Evolutionary conservation across 306 rosid genomes (phyloP), one percentile per base, ranked within the genome.

Genomic region (Prosopis cineraria): DNA sequence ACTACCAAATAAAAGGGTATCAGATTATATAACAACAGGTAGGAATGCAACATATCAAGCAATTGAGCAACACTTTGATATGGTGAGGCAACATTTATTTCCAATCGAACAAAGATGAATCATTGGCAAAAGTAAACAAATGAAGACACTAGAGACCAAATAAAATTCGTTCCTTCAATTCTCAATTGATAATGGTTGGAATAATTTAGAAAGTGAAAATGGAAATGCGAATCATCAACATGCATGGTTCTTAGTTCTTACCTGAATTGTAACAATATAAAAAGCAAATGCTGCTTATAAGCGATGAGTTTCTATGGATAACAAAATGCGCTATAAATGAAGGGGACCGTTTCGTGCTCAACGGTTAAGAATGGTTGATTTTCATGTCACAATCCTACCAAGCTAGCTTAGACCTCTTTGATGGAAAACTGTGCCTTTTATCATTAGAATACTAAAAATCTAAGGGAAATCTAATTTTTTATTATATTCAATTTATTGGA

Each of bases 301-400:
- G 33, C 25, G 8, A 69, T 6, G 76, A 74, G 81, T 53, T 60
- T 10, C 59, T 43, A 16, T 16, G 78, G n/a, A 74, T 34, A 45
- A 59, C 43, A 6, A 62, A 74, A 52, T 43, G 13, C 36, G 60
- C 25, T 19, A 41, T 50, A 37, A 40, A 78, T 7, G 33, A n/a
- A 47, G 59, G 67, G 34, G 75, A 64, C 14, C 72, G 59, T 79
- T 79, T 36, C 75, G 75, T 85, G 80, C 55, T 68, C 52, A 68
- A 30, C 45, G 82, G 76, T 86, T 12, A 75, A 31, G 53, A 66
- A 66, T 0, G 33, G 31, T 2, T 10, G 33, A 71, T 68, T n/a
- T 7, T 37, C 30, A 36, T 3, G 56, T 43, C 50, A 22, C 22
- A 34, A 27, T 16, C 59, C 59, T 59, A 19, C 36, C 56, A 7